Evolutionary conservation across 176 grass and related monocot species (phyloP), one percentile per base, ranked within the genome.

Genomic region (Canna indica): DNA sequence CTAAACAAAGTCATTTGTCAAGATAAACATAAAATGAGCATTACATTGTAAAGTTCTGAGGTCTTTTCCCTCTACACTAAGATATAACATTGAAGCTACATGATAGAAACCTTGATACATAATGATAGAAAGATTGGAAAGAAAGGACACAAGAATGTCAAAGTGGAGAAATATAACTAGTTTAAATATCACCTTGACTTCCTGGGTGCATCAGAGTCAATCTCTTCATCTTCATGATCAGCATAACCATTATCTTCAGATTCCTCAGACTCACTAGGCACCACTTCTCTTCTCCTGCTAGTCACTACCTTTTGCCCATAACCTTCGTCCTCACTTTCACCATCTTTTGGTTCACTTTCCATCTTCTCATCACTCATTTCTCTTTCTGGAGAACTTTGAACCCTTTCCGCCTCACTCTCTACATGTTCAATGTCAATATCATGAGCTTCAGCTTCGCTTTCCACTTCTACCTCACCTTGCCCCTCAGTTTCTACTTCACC

Each of bases 371-470:
- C 83, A 77, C 85, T 82, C 24, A 74, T 56, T 78, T 88, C 83
- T 85, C 90, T 88, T 87, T 90, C 87, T 39, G 85, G 83, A 15
- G 85, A 83, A 69, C 83, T 91, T 63, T 91, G 88, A 48, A 75
- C 77, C 50, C 88, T 92, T 71, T 85, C 93, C 59, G 66, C 81
- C 3, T 89, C 86, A 83, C 84, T 89, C 69, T 97, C 86, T 72
- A 44, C 92, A 67, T 79, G 83, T 58, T 89, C 83, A 75, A 77
- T 20, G 57, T 83, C 77, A 44, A 77, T 77, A 71, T 70, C 80
- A 59, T 92, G 77, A 67, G 72, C 80, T 85, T 97, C 93, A 28
- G 76, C 72, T 78, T 97, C 93, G 58, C 88, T 97, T 85, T 90
- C 88, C 61, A 85, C 64, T 48, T 77, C 78, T 38, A 85, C 67